Conservation (phyloP, 371 early-diverging fungal species). For the Apophysomyces trapeziformis region DNA sequence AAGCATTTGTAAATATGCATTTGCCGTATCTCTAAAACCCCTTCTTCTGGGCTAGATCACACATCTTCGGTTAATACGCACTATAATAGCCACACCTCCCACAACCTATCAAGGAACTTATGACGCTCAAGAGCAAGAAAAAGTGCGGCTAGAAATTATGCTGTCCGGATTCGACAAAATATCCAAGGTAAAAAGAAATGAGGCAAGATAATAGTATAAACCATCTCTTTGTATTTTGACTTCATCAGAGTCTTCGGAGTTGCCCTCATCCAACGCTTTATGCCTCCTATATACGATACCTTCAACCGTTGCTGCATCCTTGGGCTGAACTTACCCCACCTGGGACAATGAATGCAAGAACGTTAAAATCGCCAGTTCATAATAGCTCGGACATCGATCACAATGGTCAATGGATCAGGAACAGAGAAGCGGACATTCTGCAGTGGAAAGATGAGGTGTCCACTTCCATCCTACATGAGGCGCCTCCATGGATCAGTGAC, state of each 20-base stretch:
- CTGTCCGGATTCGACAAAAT: conserved; percentile 55
- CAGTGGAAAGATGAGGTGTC: neutral
- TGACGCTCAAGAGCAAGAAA: conserved; percentile 49
- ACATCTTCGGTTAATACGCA: conserved; percentile 50
- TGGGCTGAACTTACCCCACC: conserved; percentile 37
- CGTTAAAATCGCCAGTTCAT: neutral
- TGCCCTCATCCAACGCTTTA: conserved; percentile 68
- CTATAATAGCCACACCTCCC: conserved; percentile 47
- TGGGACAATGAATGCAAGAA: neutral
- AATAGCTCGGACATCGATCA: conserved; percentile 10
- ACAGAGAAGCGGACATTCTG: neutral
- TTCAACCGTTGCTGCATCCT: conserved; percentile 46
- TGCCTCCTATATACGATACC: conserved; percentile 44
- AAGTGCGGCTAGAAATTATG: conserved; percentile 53
- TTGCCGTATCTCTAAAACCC: too few relatives aligned
- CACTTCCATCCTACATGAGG: conserved; percentile 13
- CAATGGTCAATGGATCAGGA: neutral
- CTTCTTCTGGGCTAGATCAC: conserved; percentile 31
- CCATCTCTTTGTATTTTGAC: conserved; percentile 22
- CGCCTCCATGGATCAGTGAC: conserved; percentile 12
- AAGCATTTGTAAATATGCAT: too few relatives aligned
- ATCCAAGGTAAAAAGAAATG: conserved; percentile 38
- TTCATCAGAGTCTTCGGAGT: conserved; percentile 48
- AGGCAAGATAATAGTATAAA: conserved; percentile 1
- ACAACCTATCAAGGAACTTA: conserved; percentile 39